Conservation (phyloP, 768 basidiomycete species). For the Collybia mongolica region DNA sequence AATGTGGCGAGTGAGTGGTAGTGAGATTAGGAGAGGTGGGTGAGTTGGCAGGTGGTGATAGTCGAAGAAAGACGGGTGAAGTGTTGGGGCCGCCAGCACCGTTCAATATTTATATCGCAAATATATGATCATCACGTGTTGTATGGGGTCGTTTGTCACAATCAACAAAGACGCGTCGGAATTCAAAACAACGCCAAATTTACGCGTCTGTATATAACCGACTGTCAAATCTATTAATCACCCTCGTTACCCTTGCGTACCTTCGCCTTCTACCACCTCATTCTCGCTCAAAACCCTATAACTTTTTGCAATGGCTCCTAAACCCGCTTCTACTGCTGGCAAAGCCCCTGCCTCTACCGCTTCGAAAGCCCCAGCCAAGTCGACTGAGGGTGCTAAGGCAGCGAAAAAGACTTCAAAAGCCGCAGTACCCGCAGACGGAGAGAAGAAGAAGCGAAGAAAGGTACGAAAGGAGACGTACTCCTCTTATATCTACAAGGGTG, state of each 20-base stretch:
- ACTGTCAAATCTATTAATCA: constrained; percentile 15
- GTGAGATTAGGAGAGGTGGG: constrained; percentile 9
- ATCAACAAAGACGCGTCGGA: constrained; percentile 38
- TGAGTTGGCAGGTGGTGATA: constrained; percentile 6
- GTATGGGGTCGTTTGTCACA: constrained; percentile 7
- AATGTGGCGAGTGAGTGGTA: constrained; percentile 4
- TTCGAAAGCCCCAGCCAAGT: constrained; percentile 74
- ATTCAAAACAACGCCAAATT: constrained; percentile 36
- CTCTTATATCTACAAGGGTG: constrained; percentile 90
- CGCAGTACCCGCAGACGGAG: constrained; percentile 61
- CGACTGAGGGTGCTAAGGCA: constrained; percentile 61
- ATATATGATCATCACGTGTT: constrained; percentile 8
- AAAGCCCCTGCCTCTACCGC: constrained; percentile 73
- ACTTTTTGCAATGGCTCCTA: constrained; percentile 52
- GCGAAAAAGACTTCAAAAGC: constrained; percentile 80
- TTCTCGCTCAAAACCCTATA: constrained; percentile 1
- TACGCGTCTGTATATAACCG: constrained; percentile 34
- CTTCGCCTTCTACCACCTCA: constrained; percentile 15
- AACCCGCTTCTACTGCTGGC: constrained; percentile 83
- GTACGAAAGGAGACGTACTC: constrained; percentile 90
- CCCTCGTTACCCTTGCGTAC: constrained; percentile 10
- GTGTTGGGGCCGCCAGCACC: constrained; percentile 1
- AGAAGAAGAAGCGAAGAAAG: constrained; percentile 89
- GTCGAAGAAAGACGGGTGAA: not conserved
- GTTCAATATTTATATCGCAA: constrained; percentile 24